Evolutionary conservation across 2,329 filamentous ascomycete species (phyloP), one percentile per base, ranked within the genome.

Genomic region (Niveomyces coronatus): DNA sequence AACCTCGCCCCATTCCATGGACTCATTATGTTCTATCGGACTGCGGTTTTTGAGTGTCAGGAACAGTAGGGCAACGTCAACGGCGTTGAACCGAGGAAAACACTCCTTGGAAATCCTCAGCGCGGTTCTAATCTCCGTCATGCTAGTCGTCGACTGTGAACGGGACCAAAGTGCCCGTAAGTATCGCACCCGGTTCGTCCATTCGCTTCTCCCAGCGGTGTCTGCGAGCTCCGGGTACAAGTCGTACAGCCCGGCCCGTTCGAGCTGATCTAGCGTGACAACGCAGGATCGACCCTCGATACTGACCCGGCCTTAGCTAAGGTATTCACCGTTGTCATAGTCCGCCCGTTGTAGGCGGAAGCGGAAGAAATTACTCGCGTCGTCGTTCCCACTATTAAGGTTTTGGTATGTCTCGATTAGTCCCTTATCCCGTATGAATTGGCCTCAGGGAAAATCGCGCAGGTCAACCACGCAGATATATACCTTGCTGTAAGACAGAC

Each of bases 261-360:
- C 23, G 23, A 35, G 32, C 32, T 27, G 22, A 7, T 10, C 13
- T 14, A 35, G 22, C 9, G 20, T 35, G 18, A 15, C 16, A 14
- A 27, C 23, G 14, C 22, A 15, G 10, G 31, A 24, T 18, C 19
- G 31, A 6, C 8, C n/a, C 19, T 22, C n/a, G 22, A 35, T 35
- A 23, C 15, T 24, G n/a, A 35, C 10, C 7, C 32, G 32, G 14
- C 32, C 32, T 35, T 35, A 23, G 19, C 10, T 26, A 13, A 35
- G 32, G 14, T 35, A 27, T 23, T 35, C 32, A 10, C 32, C 32
- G n/a, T 35, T 35, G 10, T 35, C 22, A 7, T 27, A 35, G 9
- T 27, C 22, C 5, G 4, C 20, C 5, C 9, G 2, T 7, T 27
- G 4, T 13, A 35, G 22, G 13, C 22, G 32, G 15, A 35, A 35